Conservation (phyloP, 1,284 basidiomycete species). For the Pseudomicrostroma phylloplanum region DNA sequence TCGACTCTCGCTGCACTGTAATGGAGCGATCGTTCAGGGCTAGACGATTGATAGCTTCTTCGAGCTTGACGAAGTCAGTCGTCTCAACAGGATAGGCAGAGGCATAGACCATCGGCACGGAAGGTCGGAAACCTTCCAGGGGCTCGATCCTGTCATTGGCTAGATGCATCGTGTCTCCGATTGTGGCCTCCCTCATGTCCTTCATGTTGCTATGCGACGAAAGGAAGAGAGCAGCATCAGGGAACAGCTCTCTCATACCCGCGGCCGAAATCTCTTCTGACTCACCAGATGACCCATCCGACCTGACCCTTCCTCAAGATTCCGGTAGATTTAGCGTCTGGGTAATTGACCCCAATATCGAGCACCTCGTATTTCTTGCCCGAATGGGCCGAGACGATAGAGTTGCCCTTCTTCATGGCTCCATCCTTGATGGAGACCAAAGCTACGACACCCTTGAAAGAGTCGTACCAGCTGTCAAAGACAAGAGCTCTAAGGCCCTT, state of each 20-base stretch:
- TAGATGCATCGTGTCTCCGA: constrained; percentile 86
- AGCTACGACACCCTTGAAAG: constrained; percentile 92
- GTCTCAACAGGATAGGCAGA: constrained; percentile 91
- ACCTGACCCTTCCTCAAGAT: constrained; percentile 80
- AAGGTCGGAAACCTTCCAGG: constrained; percentile 83
- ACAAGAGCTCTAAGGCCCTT: constrained; percentile 65
- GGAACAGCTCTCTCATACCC: neutral
- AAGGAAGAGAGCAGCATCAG: neutral
- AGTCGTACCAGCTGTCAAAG: constrained; percentile 88
- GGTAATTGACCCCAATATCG: constrained; percentile 86
- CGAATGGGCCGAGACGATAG: constrained; percentile 77
- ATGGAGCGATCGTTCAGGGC: constrained; percentile 80
- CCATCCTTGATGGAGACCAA: constrained; percentile 69
- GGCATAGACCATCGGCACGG: constrained; percentile 95
- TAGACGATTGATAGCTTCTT: constrained; percentile 89
- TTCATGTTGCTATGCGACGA: constrained; percentile 78
- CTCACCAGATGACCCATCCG: constrained; percentile 53
- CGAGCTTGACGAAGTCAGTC: constrained; percentile 83
- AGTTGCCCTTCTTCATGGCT: constrained; percentile 55
- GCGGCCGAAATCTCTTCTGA: neutral
- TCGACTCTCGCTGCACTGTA: constrained; percentile 84
- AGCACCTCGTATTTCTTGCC: constrained; percentile 85
- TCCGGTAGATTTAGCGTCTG: constrained; percentile 51
- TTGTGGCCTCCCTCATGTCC: constrained; percentile 86
- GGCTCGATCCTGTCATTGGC: constrained; percentile 71